Evolutionary conservation across 129 eudicot genomes (phyloP), one percentile per base, ranked within the genome.

Genomic region (Artemisia argyi): DNA sequence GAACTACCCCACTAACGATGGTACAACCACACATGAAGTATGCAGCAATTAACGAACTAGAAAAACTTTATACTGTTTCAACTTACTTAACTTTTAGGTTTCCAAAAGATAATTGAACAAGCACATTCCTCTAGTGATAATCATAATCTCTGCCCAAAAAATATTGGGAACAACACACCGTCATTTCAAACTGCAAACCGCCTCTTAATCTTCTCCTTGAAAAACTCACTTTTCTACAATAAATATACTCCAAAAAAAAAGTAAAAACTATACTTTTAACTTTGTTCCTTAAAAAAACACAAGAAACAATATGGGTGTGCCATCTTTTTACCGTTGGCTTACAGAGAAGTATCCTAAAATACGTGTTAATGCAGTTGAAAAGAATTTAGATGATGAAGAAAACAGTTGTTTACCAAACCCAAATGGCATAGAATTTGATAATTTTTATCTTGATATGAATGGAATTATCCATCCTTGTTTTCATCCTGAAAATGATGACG

Each of bases 381-480:
- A 82, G 71, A 8, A 39, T 42, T 30, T 30, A 0, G 39, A 30
- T 30, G 39, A 30, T 30, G 39, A 30, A 30, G 39, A 30, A 30
- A 30, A 30, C 39, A 30, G 39, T 30, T 30, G 39, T 30, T 30
- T 30, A 30, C 39, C 39, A 30, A 44, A 88, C 46, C 89, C 85
- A 1, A 80, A 88, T 19, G 81, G 81, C 18, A 12, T 72, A n/a
- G 92, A 82, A 51, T 89, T 86, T 13, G 90, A 89, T 76, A 80
- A 89, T 24, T 65, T 89, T 0, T 89, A 86, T 24, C 69, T 89
- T 1, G 90, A 86, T 63, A 86, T 86, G 92, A 89, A 89, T 46
- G 92, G 88, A n/a, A 86, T 86, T 4, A 89, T 89, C 7, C 96
- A 89, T 47, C 86, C 90, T 1, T 89, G 96, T 55, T 89, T 89